Evolutionary conservation across 2,329 filamentous ascomycete genomes (phyloP).

Genomic region (Fusarium armeniacum): DNA sequence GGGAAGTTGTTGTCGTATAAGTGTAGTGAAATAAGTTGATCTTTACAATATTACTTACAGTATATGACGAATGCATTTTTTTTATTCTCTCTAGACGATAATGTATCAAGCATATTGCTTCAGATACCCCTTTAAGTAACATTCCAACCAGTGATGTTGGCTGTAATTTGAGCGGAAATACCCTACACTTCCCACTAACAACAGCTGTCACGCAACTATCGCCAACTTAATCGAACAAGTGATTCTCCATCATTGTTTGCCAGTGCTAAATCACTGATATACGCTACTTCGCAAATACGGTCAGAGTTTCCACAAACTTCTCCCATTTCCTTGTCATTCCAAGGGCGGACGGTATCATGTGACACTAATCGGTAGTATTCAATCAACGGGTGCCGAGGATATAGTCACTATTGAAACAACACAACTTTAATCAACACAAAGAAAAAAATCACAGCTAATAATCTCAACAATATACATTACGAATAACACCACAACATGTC

Average conservation of each 20-base stretch:
- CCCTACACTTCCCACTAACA: not conserved
- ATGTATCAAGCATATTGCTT: too few relatives aligned
- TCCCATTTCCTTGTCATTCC: constrained; percentile 16
- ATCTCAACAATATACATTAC: not conserved
- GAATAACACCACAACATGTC: constrained; percentile 40
- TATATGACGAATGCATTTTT: not conserved
- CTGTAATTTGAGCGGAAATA: not conserved
- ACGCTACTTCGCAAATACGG: not conserved
- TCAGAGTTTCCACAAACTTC: too few relatives aligned
- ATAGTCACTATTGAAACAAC: not conserved
- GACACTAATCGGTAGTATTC: constrained; percentile 15
- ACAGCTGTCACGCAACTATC: not conserved
- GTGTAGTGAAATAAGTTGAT: not conserved
- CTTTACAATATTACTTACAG: not conserved
- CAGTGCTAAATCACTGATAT: not conserved
- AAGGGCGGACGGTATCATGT: constrained; percentile 43
- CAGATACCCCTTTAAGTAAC: not conserved
- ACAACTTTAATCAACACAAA: not conserved
- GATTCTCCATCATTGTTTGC: not conserved
- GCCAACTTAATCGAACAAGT: not conserved
- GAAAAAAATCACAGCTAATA: not conserved
- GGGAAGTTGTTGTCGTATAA: not conserved
- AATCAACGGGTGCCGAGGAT: not conserved
- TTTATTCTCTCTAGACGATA: not conserved
- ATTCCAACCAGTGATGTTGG: not conserved